A percentile compares a stretch with the other conserved stretches of the same genome.
Evolutionary conservation across 2,329 filamentous ascomycete genomes (phyloP).

Genomic region (Lachnellula cervina): DNA sequence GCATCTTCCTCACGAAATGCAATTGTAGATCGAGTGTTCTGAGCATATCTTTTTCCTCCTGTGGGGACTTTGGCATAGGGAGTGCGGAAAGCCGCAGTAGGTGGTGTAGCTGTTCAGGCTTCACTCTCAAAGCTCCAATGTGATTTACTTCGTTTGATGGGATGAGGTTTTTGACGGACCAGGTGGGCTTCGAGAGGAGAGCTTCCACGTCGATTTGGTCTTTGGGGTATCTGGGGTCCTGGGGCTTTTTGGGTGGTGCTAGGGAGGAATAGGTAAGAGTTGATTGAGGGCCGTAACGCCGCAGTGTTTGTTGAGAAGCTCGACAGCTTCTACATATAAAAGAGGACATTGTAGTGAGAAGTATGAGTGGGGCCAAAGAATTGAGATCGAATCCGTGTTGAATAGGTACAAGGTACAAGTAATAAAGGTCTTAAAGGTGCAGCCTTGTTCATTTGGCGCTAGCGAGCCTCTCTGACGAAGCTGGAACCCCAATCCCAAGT

Average conservation of each 20-base stretch:
- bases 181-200: conserved; percentile 68
- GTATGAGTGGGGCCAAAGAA: not conserved
- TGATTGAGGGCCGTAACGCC: not conserved
- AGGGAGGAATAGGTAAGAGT: conserved; percentile 3
- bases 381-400: not conserved
- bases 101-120: conserved; percentile 65
- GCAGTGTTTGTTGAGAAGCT: conserved; percentile 4
- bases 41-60: conserved; percentile 67
- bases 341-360: conserved; percentile 9
- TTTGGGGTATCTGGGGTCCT: not conserved
- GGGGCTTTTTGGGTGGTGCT: conserved; percentile 1
- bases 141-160: conserved; percentile 34
- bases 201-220: conserved; percentile 21
- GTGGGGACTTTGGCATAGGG: conserved; percentile 58
- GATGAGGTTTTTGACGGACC: conserved; percentile 62
- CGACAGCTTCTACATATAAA: conserved; percentile 19
- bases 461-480: not conserved
- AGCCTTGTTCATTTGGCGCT: not conserved
- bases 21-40: conserved; percentile 74
- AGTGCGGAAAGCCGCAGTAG: conserved; percentile 86
- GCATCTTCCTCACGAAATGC: conserved; percentile 84
- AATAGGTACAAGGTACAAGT: too few species aligned
- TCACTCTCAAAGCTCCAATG: conserved; percentile 25
- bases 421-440: not conserved
- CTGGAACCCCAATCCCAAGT: not conserved